Evolutionary conservation across 257 asterid genomes (phyloP), one percentile per base, ranked within the genome.

Genomic region (Lithospermum erythrorhizon): DNA sequence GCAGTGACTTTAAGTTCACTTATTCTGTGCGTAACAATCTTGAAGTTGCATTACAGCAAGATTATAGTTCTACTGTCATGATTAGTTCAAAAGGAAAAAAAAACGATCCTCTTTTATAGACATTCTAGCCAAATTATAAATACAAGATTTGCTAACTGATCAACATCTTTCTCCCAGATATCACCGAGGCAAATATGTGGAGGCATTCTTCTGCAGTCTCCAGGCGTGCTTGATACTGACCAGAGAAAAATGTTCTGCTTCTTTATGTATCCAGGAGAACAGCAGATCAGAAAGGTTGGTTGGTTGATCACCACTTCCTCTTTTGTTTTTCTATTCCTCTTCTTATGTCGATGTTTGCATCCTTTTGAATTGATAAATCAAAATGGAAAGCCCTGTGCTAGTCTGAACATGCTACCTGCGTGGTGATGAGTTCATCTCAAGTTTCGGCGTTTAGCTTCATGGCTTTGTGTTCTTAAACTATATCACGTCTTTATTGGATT

Each of bases 171-270:
- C 18, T 62, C 9, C 9, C 87, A 91, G 98, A 74, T 88, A 61
- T 75, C 85, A 47, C 64, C 82, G 71, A 85, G 72, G 66, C 82
- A 70, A 53, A 81, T 72, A 19, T 53, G 14, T 68, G 96, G 98
- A 22, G 76, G 80, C 47, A 79, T 85, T 45, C 79, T 91, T 70
- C 77, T 87, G 80, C 81, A 72, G 74, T 78, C 96, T 70, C 90
- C 98, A 20, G 58, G 76, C 30, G 65, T 59, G 48, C 70, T 70
- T 55, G 96, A 90, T 70, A 79, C 71, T 48, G 94, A 91, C 73
- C 84, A 52, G 53, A 77, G 96, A 75, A 81, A 85, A 57, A 68
- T 76, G 80, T 91, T 91, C 78, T 82, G 83, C 77, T 85, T 91
- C 82, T 83, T 78, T 76, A 73, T 88, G 47, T 78, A 76, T 78